These are phyloP conservation scores for Fomitiporia mediterranea DNA, from an alignment of 1,284 basidiomycete genomes.

Conservation along the genomic window DNA sequence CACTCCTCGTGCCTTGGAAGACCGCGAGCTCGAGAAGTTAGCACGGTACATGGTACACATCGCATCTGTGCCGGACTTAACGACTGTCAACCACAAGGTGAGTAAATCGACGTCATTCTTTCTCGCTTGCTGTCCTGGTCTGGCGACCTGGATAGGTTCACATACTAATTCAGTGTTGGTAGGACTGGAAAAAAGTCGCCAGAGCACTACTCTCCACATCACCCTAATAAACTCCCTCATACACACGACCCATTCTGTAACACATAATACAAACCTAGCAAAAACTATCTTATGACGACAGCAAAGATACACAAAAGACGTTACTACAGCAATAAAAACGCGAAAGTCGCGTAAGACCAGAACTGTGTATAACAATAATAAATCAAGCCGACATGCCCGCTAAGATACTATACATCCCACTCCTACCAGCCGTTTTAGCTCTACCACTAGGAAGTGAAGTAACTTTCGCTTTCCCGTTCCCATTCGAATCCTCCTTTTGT, in stretches of 20 bases:
- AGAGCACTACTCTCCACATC: conserved; percentile 4
- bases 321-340: too few species aligned
- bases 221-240: neutral
- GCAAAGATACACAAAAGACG: neutral
- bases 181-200: conserved; percentile 21
- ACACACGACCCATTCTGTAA: neutral
- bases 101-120: conserved; percentile 5
- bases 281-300: neutral
- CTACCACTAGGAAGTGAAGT: neutral
- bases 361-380: neutral
- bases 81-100: conserved; percentile 57
- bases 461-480: too few species aligned
- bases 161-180: too few species aligned
- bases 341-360: too few species aligned
- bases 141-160: too few species aligned
- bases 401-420: conserved; percentile 14
- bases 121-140: too few species aligned
- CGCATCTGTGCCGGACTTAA: conserved; percentile 48
- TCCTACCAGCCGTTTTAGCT: neutral
- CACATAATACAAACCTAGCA: neutral
- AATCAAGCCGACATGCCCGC: conserved; percentile 12
- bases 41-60: conserved; percentile 62
- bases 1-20: conserved; percentile 51
- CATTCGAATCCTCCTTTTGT: neutral
- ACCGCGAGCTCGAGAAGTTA: conserved; percentile 65